Base-by-base conservation (phyloP, 2,329 filamentous ascomycete species). In the Calycina herbarum region DNA sequence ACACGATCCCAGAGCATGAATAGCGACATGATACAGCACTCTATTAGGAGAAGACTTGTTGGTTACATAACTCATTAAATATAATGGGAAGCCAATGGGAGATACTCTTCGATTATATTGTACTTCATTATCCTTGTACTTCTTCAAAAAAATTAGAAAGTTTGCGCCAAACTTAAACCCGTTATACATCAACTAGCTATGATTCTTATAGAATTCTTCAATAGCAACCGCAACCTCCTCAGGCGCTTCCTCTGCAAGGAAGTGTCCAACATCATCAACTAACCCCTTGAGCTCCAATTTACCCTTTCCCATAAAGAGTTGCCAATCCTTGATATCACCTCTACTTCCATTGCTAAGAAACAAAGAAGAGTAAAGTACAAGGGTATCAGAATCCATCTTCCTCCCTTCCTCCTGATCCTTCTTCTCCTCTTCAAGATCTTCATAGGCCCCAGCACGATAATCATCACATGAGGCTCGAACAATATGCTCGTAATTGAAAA, bases 401-500 rank as follows among this genome's bases (percentile, higher is more conserved):
- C 76, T 74, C 3, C 79, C 81, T 1, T 69, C 73, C 56, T 75
- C 73, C 71, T 83, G 81, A 70, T 84, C 82, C 38, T 75, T 72
- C 57, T 73, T 75, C 75, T 84, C 81, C 68, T 77, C 74, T 27
- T 76, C 72, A 11, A 78, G 75, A 70, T 84, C 82, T 24, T 76
- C 75, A n/a, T 69, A 70, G 1, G 80, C 79, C 0, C 77, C 81
- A 3, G 79, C 78, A 20, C 78, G 74, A 66, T 84, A 84, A 70
- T 85, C 82, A 62, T 80, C 79, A 68, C 80, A 82, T 29, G 73
- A 77, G 0, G 80, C 79, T 20, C 76, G 72, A 5, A 84, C 74
- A 6, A 80, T 78, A 51, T 79, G 79, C 6, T 77, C 73, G 24
- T 75, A 75, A 20, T 76, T 76, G 67, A 83, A 83, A 33, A 78